Evolutionary conservation across 116 monocot genomes (phyloP).

Genomic region (Iris pallida): DNA sequence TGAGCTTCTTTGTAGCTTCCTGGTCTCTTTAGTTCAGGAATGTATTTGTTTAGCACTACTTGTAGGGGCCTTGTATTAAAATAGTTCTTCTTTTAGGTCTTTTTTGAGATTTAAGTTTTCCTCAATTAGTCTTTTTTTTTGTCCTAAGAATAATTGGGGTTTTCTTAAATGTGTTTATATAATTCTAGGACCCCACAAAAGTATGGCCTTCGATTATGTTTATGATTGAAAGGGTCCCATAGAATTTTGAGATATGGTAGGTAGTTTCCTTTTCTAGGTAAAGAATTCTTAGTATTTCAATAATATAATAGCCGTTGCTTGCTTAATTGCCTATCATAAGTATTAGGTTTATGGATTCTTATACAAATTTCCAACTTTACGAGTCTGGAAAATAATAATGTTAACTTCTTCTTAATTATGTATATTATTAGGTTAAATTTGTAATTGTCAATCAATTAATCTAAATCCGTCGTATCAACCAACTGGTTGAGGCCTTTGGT

Average conservation of each 20-base stretch:
- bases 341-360: background rate
- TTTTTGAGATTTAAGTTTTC: background rate
- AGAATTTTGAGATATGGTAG: background rate
- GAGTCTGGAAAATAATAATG: background rate
- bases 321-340: too few relatives aligned
- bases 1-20: background rate
- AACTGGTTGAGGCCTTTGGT: too few relatives aligned
- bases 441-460: too few relatives aligned
- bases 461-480: too few relatives aligned
- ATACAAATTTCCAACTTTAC: background rate
- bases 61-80: too few relatives aligned
- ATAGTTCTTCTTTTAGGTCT: too few relatives aligned
- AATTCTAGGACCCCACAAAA: background rate
- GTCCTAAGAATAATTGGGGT: background rate
- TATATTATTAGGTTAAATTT: background rate
- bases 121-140: background rate
- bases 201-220: background rate
- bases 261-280: background rate
- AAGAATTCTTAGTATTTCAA: background rate
- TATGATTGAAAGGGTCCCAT: background rate
- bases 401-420: background rate
- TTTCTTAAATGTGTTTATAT: conserved; percentile 1
- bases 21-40: background rate
- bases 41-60: background rate
- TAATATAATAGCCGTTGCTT: background rate